Conservation (phyloP, 345 rosid genomes). For the Eucalyptus urophylla region DNA sequence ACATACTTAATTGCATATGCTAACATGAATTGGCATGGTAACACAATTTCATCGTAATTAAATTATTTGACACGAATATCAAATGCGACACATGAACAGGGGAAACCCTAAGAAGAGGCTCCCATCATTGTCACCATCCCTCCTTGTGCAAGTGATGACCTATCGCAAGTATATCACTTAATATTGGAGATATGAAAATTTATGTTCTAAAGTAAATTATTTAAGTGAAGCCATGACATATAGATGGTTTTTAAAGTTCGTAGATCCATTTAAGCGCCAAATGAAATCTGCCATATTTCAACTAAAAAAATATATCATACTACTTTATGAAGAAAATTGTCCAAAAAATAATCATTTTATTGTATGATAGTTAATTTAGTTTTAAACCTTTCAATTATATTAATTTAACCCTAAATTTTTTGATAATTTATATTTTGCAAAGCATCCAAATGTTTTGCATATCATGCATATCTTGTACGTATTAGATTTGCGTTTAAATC, state of each 20-base stretch:
- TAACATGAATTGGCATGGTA: background rate
- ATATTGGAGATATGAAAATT: background rate
- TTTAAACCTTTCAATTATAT: no score
- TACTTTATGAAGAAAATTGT: no score
- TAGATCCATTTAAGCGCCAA: background rate
- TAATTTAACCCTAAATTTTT: no score
- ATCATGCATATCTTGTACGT: background rate
- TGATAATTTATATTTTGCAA: background rate
- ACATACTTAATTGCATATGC: background rate
- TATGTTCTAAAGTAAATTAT: background rate
- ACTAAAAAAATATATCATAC: no score
- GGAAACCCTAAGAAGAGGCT: no score
- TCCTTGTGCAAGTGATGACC: no score
- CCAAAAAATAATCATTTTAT: accelerated
- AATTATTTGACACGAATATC: background rate
- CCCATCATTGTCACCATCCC: no score
- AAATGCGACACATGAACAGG: background rate
- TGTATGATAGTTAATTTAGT: accelerated
- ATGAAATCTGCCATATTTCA: accelerated
- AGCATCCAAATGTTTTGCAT: background rate
- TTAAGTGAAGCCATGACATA: background rate
- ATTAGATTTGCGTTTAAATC: background rate
- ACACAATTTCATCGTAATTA: background rate
- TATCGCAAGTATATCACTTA: background rate
- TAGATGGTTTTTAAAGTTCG: background rate